Percentiles rank a stretch among this genome's conserved stretches.
Evolutionary conservation across 2,329 filamentous ascomycete genomes (phyloP).

Genomic region (Cercospora nicotianae): DNA sequence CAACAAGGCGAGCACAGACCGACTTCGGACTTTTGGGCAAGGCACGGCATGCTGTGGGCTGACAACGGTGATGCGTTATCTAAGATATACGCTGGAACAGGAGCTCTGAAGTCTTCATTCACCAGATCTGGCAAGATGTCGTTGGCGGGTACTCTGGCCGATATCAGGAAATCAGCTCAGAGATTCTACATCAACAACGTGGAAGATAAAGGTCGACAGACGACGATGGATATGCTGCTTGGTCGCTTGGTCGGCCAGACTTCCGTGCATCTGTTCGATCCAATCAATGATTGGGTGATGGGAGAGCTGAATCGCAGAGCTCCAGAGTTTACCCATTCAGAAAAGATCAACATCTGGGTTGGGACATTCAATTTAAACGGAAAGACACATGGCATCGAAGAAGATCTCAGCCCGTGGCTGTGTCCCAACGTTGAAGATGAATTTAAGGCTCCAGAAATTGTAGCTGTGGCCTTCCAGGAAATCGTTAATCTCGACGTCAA

Average conservation of each 20-base stretch:
- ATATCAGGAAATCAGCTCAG: constrained; percentile 90
- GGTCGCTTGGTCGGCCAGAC: constrained; percentile 80
- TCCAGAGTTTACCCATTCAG: constrained; percentile 71
- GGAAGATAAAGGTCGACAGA: constrained; percentile 86
- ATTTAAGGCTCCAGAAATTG: constrained; percentile 73
- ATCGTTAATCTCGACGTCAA: constrained; percentile 97
- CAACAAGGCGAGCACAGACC: constrained; percentile 67
- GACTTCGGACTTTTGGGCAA: constrained; percentile 81
- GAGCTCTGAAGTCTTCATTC: constrained; percentile 91
- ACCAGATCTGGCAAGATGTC: constrained; percentile 96
- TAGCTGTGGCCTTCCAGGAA: constrained; percentile 92
- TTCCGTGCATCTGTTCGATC: constrained; percentile 85
- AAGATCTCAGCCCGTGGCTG: constrained; percentile 84
- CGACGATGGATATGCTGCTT: constrained; percentile 92
- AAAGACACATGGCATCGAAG: constrained; percentile 70
- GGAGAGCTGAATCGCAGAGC: constrained; percentile 67
- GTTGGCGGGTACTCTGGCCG: constrained; percentile 86
- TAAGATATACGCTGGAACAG: constrained; percentile 94
- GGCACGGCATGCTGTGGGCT: constrained; percentile 91
- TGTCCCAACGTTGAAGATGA: constrained; percentile 62
- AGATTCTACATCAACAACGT: constrained; percentile 98
- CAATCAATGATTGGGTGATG: constrained; percentile 87
- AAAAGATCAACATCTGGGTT: constrained; percentile 75
- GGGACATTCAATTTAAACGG: constrained; percentile 97
- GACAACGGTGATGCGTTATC: constrained; percentile 95